phyloP scores from a whole-genome alignment of 2,329 filamentous ascomycete species.

The Arthrobotrys conoides region DNA sequence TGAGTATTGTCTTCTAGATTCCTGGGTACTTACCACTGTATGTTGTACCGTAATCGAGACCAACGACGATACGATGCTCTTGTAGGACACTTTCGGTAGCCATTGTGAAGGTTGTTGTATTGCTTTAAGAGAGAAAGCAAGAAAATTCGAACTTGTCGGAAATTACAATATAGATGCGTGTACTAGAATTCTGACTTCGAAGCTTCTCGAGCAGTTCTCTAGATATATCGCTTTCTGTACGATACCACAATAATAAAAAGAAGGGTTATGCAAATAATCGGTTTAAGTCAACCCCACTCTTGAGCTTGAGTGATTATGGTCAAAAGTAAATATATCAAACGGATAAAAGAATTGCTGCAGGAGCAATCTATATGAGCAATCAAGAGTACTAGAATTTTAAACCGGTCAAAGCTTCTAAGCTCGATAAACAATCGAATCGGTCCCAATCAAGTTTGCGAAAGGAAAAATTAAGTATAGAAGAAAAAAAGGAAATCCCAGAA shows the following conservation, averaged over 20 bases:
- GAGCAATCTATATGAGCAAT: constrained; percentile 52
- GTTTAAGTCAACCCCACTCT: constrained; percentile 23
- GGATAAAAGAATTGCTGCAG: constrained; percentile 16
- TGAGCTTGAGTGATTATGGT: not conserved
- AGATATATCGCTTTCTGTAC: not conserved
- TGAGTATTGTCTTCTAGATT: no score
- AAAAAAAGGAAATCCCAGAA: not conserved
- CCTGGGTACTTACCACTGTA: constrained; percentile 46
- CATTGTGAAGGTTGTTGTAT: constrained; percentile 25
- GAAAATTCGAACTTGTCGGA: not conserved
- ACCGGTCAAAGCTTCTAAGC: not conserved
- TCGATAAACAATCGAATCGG: constrained; percentile 21
- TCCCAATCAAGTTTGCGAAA: not conserved
- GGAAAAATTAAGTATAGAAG: no score
- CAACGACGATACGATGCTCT: constrained; percentile 59
- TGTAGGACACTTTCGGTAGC: constrained; percentile 43
- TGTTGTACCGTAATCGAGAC: constrained; percentile 57
- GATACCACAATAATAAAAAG: not conserved
- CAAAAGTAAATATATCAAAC: not conserved
- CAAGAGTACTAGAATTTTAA: constrained; percentile 6
- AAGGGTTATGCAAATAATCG: constrained; percentile 5
- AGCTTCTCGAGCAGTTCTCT: constrained; percentile 6
- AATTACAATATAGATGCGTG: not conserved
- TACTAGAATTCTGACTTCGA: not conserved
- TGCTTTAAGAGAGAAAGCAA: not conserved